These are phyloP conservation scores for Escallonia herrerae DNA, from an alignment of 129 eudicot species.

Conservation along the genomic window DNA sequence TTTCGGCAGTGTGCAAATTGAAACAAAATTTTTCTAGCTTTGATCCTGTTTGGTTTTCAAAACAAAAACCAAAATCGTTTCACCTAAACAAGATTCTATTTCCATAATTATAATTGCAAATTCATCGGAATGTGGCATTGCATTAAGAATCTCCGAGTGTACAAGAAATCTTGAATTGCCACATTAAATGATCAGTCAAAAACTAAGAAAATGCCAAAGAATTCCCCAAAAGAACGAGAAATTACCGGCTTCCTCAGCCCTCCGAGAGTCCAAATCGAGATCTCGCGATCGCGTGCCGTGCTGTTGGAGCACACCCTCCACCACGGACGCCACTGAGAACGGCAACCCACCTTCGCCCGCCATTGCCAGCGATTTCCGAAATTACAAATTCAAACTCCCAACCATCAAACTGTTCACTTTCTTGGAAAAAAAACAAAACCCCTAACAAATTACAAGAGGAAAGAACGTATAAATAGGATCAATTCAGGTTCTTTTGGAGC, in stretches of 20 bases:
- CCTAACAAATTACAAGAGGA: too few species aligned
- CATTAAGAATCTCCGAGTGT: too few species aligned
- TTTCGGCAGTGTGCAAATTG: too few species aligned
- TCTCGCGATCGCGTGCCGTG: constrained; percentile 54
- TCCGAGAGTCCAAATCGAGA: constrained; percentile 83
- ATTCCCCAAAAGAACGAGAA: neutral
- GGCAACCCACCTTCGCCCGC: constrained; percentile 47
- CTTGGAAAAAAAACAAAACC: neutral
- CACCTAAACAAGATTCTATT: too few species aligned
- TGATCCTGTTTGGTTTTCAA: too few species aligned
- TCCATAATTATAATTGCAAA: too few species aligned
- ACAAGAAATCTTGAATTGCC: too few species aligned
- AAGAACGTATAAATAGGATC: neutral
- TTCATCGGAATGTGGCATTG: too few species aligned
- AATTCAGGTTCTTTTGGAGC: constrained; percentile 1
- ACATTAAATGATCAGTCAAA: neutral
- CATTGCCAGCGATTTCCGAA: constrained; percentile 22
- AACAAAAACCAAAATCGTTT: too few species aligned
- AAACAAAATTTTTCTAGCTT: too few species aligned
- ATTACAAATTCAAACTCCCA: neutral
- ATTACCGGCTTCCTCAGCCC: constrained; percentile 95
- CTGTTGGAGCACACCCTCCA: constrained; percentile 97
- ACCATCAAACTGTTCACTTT: neutral
- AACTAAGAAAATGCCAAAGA: neutral
- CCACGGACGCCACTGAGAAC: constrained; percentile 79